phyloP scores from a whole-genome alignment of 306 rosid species.

The Casuarina equisetifolia region DNA sequence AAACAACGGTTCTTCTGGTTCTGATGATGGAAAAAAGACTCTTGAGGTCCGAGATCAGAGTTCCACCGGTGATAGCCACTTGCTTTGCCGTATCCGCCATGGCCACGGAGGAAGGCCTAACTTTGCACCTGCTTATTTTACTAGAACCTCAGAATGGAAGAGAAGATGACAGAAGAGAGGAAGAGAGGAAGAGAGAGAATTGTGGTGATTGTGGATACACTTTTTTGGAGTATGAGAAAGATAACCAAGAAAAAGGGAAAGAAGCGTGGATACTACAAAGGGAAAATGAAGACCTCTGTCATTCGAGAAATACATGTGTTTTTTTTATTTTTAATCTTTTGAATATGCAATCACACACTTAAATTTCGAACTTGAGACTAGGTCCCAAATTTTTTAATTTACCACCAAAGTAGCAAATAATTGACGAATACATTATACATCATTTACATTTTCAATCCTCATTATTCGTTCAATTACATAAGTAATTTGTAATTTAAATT shows the following conservation, averaged over 20 bases:
- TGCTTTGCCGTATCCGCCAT: conserved; percentile 55
- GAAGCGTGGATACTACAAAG: neutral
- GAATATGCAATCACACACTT: too few species aligned
- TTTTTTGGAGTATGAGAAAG: neutral
- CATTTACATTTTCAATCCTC: too few species aligned
- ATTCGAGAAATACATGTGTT: too few species aligned
- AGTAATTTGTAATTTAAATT: too few species aligned
- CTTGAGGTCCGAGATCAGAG: conserved; percentile 50
- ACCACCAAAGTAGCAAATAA: too few species aligned
- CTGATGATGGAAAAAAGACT: conserved; percentile 57
- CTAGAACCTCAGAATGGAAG: neutral
- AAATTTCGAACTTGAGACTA: too few species aligned
- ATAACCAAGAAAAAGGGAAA: neutral
- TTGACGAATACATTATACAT: neutral
- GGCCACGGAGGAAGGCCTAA: conserved; percentile 48
- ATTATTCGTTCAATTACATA: too few species aligned
- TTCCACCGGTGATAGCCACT: conserved; percentile 42
- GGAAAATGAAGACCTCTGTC: neutral
- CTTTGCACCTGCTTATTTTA: neutral
- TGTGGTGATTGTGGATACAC: neutral
- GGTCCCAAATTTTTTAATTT: too few species aligned
- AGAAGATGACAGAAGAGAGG: neutral
- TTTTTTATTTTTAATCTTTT: too few species aligned
- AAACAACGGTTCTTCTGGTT: conserved; percentile 57
- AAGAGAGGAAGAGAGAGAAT: neutral